phyloP scores from a whole-genome alignment of 495 filamentous ascomycete species.

The Penicillium desertorum region DNA sequence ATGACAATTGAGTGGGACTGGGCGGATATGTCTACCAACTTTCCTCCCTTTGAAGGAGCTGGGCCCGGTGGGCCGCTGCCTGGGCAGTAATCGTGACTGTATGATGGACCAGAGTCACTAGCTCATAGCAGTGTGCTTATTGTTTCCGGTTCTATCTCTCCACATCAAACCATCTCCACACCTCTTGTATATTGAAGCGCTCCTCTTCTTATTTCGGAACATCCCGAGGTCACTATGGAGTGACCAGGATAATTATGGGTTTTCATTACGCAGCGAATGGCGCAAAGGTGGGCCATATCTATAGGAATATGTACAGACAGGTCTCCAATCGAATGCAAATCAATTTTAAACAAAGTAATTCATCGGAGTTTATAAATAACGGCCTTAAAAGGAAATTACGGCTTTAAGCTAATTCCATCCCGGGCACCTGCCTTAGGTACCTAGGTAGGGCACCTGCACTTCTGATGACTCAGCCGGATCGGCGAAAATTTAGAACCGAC shows the following conservation, averaged over 20 bases:
- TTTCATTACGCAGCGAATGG: constrained; percentile 13
- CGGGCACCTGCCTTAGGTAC: neutral
- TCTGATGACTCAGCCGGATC: constrained; percentile 24
- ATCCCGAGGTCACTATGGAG: constrained; percentile 1
- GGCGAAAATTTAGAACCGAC: constrained; percentile 26
- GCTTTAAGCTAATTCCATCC: constrained; percentile 15
- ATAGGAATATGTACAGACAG: constrained; percentile 4
- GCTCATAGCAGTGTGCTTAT: constrained; percentile 7
- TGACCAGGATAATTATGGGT: neutral
- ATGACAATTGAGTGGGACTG: constrained; percentile 99
- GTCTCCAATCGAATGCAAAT: constrained; percentile 2
- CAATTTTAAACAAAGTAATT: neutral
- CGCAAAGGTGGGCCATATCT: constrained; percentile 2
- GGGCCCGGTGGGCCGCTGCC: constrained; percentile 25
- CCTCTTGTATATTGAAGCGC: constrained; percentile 17
- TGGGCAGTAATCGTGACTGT: constrained; percentile 26
- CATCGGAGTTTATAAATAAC: constrained; percentile 1
- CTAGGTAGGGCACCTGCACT: neutral
- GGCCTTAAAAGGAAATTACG: neutral
- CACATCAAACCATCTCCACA: constrained; percentile 8
- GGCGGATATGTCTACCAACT: constrained; percentile 74
- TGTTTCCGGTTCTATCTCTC: neutral
- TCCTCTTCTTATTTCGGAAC: constrained; percentile 2
- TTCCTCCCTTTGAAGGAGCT: constrained; percentile 41
- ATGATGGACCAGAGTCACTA: constrained; percentile 9